Conservation (phyloP, 2,329 filamentous ascomycete genomes). For the Tothia fuscella region DNA sequence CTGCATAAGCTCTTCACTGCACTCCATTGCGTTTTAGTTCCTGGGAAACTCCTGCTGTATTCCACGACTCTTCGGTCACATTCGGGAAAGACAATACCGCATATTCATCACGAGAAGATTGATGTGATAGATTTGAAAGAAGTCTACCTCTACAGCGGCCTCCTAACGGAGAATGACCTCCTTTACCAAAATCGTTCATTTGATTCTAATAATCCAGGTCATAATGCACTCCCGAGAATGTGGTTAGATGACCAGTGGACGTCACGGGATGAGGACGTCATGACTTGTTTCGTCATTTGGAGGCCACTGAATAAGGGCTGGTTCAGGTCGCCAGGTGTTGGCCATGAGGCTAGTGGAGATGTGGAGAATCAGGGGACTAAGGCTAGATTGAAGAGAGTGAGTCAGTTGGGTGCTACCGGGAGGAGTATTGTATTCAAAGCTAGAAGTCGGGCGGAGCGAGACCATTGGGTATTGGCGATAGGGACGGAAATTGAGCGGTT, state of each 20-base stretch:
- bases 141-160: constrained; percentile 54
- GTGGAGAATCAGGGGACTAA: constrained; percentile 25
- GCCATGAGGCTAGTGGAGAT: constrained; percentile 20
- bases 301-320: constrained; percentile 41
- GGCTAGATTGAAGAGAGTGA: constrained; percentile 45
- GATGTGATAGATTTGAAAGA: constrained; percentile 46
- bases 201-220: constrained; percentile 48
- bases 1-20: constrained; percentile 49
- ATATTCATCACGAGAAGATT: constrained; percentile 52
- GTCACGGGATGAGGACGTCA: constrained; percentile 51
- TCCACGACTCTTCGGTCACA: constrained; percentile 43
- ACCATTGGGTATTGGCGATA: constrained; percentile 56
- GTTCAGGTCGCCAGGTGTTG: constrained; percentile 33
- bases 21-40: constrained; percentile 47
- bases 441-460: constrained; percentile 50
- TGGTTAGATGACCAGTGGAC: constrained; percentile 52
- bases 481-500: constrained; percentile 54
- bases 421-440: constrained; percentile 54
- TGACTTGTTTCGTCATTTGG: constrained; percentile 57
- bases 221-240: constrained; percentile 45
- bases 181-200: constrained; percentile 54
- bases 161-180: constrained; percentile 50
- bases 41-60: constrained; percentile 51
- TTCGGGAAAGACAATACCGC: constrained; percentile 43
- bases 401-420: constrained; percentile 47